Evolutionary conservation across 2,329 filamentous ascomycete species (phyloP).

Genomic region (Domatiomyces catenatus): DNA sequence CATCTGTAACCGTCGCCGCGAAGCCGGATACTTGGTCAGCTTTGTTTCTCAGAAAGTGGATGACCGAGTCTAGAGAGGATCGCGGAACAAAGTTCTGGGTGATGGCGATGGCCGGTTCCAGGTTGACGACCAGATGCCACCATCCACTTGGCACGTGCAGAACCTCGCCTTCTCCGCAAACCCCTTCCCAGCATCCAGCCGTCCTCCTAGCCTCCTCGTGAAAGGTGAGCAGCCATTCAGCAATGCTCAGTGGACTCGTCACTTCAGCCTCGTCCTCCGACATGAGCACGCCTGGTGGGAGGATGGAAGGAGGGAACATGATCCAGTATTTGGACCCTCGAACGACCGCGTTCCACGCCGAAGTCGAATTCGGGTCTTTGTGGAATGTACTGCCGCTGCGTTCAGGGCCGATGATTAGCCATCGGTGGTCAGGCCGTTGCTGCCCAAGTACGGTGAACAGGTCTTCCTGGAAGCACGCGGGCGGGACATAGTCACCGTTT

Average conservation of each 20-base stretch:
- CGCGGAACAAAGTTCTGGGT: slow-evolving; percentile 89
- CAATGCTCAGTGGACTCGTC: slow-evolving; percentile 82
- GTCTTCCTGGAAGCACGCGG: slow-evolving; percentile 72
- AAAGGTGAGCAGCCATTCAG: slow-evolving; percentile 89
- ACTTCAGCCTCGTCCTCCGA: slow-evolving; percentile 83
- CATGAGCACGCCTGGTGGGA: slow-evolving; percentile 72
- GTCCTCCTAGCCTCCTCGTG: slow-evolving; percentile 65
- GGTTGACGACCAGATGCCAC: slow-evolving; percentile 92
- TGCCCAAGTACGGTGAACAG: slow-evolving; percentile 63
- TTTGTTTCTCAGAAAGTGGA: slow-evolving; percentile 69
- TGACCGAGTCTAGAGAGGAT: slow-evolving; percentile 55
- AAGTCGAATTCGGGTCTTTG: slow-evolving; percentile 56
- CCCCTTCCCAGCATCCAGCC: slow-evolving; percentile 67
- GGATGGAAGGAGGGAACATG: slow-evolving; percentile 64
- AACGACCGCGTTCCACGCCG: slow-evolving; percentile 88
- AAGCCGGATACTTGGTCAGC: slow-evolving; percentile 81
- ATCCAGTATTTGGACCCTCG: slow-evolving; percentile 94
- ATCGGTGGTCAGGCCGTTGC: slow-evolving; percentile 72
- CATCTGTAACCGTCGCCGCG: slow-evolving; percentile 51
- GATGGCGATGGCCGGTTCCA: slow-evolving; percentile 69
- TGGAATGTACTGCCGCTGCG: slow-evolving; percentile 89
- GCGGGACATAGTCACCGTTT: slow-evolving; percentile 55
- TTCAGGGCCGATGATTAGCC: slow-evolving; percentile 80
- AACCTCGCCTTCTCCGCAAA: slow-evolving; percentile 72
- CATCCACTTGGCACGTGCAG: slow-evolving; percentile 86